Base-by-base conservation (phyloP, 805 yeast genomes). In the Candida maris region DNA sequence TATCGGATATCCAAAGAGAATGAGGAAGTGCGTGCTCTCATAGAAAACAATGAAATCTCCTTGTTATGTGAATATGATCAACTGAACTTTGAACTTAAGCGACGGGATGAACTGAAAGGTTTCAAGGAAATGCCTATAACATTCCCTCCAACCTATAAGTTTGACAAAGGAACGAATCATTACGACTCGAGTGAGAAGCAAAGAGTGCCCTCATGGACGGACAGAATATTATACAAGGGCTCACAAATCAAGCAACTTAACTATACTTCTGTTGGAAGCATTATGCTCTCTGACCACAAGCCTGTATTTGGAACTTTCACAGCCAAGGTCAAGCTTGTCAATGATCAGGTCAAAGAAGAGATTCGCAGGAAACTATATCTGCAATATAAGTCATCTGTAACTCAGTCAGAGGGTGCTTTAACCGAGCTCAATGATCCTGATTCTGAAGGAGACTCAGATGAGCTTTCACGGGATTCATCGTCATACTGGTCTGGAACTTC, bases 161-260 rank as follows among this genome's bases (percentile, higher is more conserved):
- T 77, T 60, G 96, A 91, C 57, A 81, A 83, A 44, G 93, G 91
- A 3, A 81, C 95, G 0, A 71, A 75, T 32, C 65, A 59, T 14
- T 93, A 89, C 56, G 97, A 91, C 57, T 71, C 94, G 1, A 82
- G 95, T 8, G 98, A 91, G 49, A 91, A 91, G 57, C 91, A 82
- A 44, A 72, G 98, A 49, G 80, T 85, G 4, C 98, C 98, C 1
- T 83, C 96, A 0, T 91, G 97, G 97, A 91, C 97, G 0, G 98
- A 91, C 59, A 69, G 98, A 52, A 81, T 86, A 37, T 64, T 91
- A 32, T 81, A 71, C 51, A 68, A 71, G 41, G 87, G 94, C 25
- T 57, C 66, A 4, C 63, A 62, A 13, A 51, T 88, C 27, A 62
- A 67, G 27, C 93, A 86, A 31, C 54, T 79, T 44, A 77, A 78